Conservation (phyloP, 202 grass and related monocot species). For the Setaria italica region DNA sequence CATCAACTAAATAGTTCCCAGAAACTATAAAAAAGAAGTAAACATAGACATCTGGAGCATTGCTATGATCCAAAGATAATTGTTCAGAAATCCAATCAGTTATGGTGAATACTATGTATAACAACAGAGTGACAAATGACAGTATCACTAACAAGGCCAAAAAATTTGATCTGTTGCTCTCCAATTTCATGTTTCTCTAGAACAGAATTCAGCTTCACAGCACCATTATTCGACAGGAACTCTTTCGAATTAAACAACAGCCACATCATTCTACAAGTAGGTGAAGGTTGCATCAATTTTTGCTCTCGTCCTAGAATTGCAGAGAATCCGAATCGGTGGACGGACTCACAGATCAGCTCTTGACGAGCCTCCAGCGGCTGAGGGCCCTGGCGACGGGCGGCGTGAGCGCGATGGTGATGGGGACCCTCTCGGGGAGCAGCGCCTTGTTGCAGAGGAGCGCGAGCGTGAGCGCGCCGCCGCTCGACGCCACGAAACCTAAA, state of each 20-base stretch:
- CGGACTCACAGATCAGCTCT: slow-evolving; percentile 69
- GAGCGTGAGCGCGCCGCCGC: slow-evolving; percentile 75
- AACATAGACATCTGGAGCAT: not conserved
- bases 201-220: not conserved
- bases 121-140: not conserved
- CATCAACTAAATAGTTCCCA: not conserved
- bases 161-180: not conserved
- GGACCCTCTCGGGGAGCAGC: slow-evolving; percentile 77
- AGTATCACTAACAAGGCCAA: slow-evolving; percentile 4
- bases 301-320: slow-evolving; percentile 24
- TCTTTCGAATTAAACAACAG: not conserved
- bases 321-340: slow-evolving; percentile 1
- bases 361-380: slow-evolving; percentile 75
- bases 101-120: not conserved
- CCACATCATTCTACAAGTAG: not conserved
- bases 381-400: slow-evolving; percentile 76
- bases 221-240: not conserved
- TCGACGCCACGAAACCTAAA: slow-evolving; percentile 60
- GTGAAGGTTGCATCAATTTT: slow-evolving; percentile 6
- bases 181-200: not conserved
- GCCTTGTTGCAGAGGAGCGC: slow-evolving; percentile 96
- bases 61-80: slow-evolving; percentile 3
- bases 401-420: slow-evolving; percentile 89
- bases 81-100: not conserved
- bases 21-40: not conserved